Base-by-base conservation (phyloP, 2,329 filamentous ascomycete genomes). In the Phyllosticta citriasiana region DNA sequence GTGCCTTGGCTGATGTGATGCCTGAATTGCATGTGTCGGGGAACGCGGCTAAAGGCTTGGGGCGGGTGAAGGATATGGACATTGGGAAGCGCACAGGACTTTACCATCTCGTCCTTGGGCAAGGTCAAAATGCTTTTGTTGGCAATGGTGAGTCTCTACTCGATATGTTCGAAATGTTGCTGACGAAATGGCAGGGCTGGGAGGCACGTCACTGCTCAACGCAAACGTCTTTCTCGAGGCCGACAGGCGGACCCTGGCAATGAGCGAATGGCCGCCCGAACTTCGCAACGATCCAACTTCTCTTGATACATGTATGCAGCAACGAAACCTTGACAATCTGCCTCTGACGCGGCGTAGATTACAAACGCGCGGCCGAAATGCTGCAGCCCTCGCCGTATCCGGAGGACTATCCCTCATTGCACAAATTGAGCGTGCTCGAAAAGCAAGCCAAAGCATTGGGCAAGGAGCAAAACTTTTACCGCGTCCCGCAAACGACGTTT, bases 141-240 rank as follows among this genome's bases (percentile, higher is more conserved):
- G 79, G 78, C 47, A 84, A 84, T 69, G 84, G 82, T 79, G 67
- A 47, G 25, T n/a, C 19, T 22, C 12, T 7, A 27, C 8, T 27
- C 14, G 12, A 14, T 1, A 33, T 8, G 9, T 24, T n/a, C 2
- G 19, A 30, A 19, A 30, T 25, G 27, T 47, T 51, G 19, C 53
- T 51, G 19, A 55, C 16, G 19, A 9, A 3, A 5, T 2, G 7
- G 8, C 52, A 82, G 79, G 84, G 1, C 80, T 88, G 30, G 86
- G 85, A 10, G 85, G 85, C 9, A 86, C 84, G 1, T 86, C 83
- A 68, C 70, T 88, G 27, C 79, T 88, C 51, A 88, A 88, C 64
- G 84, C 85, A 9, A 88, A 88, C 66, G 82, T 88, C 1, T 88
- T 86, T 65, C 73, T 88, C 16, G 78, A 82, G 65, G 80, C 84